These are phyloP conservation scores for Fusarium protoensiforme DNA, from an alignment of 2,329 filamentous ascomycete genomes.

Conservation along the genomic window DNA sequence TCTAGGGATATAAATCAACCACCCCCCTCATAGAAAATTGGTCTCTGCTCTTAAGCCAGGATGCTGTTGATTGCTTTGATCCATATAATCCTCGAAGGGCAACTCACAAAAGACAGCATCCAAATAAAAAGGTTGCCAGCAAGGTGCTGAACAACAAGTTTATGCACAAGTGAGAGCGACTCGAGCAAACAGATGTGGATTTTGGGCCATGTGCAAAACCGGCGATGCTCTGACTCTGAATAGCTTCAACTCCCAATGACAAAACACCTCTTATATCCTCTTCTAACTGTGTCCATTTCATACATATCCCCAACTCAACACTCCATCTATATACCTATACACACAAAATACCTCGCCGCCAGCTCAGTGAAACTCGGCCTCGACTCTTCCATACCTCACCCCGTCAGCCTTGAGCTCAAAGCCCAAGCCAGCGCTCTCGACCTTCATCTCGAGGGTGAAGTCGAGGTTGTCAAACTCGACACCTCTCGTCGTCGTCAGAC, in stretches of 20 bases:
- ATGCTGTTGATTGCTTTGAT: background rate
- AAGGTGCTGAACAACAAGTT: background rate
- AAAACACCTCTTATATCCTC: background rate
- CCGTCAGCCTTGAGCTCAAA: slow-evolving; percentile 86
- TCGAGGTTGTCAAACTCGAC: slow-evolving; percentile 86
- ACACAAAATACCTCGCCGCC: background rate
- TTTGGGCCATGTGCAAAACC: background rate
- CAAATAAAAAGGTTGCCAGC: background rate
- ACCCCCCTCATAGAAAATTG: background rate
- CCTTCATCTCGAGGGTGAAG: slow-evolving; percentile 85
- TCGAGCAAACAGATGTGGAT: background rate
- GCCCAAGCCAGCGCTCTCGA: slow-evolving; percentile 79
- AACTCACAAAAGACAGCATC: background rate
- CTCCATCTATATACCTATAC: background rate
- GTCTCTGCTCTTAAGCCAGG: background rate
- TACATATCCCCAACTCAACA: background rate
- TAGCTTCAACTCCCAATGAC: background rate
- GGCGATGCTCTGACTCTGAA: background rate
- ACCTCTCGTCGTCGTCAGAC: slow-evolving; percentile 80
- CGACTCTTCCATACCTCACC: slow-evolving; percentile 79
- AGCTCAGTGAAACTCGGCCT: slow-evolving; percentile 76
- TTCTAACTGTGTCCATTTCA: background rate
- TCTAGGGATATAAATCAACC: too few relatives aligned
- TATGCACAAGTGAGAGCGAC: background rate
- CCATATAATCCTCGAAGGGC: background rate